phyloP scores from a whole-genome alignment of 768 basidiomycete genomes.

The Pleurotus citrinopileatus region DNA sequence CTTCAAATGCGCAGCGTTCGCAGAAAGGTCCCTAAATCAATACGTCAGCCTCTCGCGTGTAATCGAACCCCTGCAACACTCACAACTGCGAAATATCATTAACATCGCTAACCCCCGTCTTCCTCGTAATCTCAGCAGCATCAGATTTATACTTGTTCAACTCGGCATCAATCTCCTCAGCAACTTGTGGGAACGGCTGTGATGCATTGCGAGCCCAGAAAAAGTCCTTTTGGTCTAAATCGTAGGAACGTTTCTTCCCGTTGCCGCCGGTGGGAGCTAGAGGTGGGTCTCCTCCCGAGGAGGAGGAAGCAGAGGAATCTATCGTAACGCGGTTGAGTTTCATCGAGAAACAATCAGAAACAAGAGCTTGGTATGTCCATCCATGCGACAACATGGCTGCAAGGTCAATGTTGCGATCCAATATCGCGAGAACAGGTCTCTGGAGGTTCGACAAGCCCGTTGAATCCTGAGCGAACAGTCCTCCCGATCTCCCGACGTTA shows the following conservation, averaged over 20 bases:
- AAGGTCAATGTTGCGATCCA: conserved; percentile 94
- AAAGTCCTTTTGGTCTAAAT: conserved; percentile 97
- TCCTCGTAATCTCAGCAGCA: conserved; percentile 93
- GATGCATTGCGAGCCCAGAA: conserved; percentile 98
- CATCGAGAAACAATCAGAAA: conserved; percentile 97
- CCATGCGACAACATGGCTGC: conserved; percentile 93
- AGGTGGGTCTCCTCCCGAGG: neutral
- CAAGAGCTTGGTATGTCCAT: conserved; percentile 98
- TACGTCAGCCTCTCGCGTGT: neutral
- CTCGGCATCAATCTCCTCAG: conserved; percentile 94
- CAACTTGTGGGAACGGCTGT: conserved; percentile 96
- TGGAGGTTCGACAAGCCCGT: conserved; percentile 85
- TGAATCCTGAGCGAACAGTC: conserved; percentile 77
- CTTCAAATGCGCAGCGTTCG: conserved; percentile 93
- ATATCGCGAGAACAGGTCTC: conserved; percentile 84
- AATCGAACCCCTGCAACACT: conserved; percentile 23
- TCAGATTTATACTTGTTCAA: conserved; percentile 93
- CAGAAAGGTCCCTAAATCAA: conserved; percentile 72
- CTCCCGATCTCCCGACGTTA: conserved; percentile 28
- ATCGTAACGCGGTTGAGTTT: conserved; percentile 94
- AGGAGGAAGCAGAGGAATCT: conserved; percentile 25
- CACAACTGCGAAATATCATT: conserved; percentile 94
- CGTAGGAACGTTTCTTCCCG: conserved; percentile 78
- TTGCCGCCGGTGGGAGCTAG: conserved; percentile 29
- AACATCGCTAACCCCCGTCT: conserved; percentile 93